Evolutionary conservation across 2,329 filamentous ascomycete species (phyloP), one percentile per base, ranked within the genome.

Genomic region (Colletotrichum acutatum): DNA sequence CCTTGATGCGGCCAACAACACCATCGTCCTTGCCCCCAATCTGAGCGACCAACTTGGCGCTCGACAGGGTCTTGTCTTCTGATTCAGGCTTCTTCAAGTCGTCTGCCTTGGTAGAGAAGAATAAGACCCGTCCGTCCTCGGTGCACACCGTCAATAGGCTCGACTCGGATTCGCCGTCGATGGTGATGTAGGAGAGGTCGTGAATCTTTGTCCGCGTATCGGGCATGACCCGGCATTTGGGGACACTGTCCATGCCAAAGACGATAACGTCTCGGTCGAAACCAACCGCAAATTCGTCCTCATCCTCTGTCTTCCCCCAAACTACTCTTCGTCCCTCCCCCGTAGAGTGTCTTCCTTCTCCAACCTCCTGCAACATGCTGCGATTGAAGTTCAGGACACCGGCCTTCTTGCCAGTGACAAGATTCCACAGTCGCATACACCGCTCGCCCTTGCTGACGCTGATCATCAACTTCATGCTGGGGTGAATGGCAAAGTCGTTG

Each of bases 401-500:
- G 0, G 95, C 95, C 85, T 98, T 98, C 85, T 96, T 97, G 19
- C 95, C 97, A 3, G 96, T 98, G 76, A 98, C 95, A 75, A 99
- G 82, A 79, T 99, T 98, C 97, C 97, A 99, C 76, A 98, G 83
- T 75, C 97, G 88, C 94, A 99, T 97, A 79, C 92, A 95, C 76
- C 91, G 92, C 85, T 99, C 97, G 76, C 95, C 95, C 78, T 93
- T 94, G 76, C 94, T 93, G 9, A 98, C 95, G 77, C 91, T 97
- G 73, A 99, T 91, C 94, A 98, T 98, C 63, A 99, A 86, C 84
- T 98, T 98, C 89, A 97, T 94, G 81, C 94, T 97, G 0, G 97
- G 96, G 81, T 99, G 97, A 30, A 99, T 93, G 2, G 96, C 95
- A 81, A 99, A 97, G 81, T 95, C 94, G 81, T 98, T 98, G 76